These are phyloP conservation scores for Aspergillus fijiensis DNA, from an alignment of 2,329 filamentous ascomycete species.

Conservation along the genomic window DNA sequence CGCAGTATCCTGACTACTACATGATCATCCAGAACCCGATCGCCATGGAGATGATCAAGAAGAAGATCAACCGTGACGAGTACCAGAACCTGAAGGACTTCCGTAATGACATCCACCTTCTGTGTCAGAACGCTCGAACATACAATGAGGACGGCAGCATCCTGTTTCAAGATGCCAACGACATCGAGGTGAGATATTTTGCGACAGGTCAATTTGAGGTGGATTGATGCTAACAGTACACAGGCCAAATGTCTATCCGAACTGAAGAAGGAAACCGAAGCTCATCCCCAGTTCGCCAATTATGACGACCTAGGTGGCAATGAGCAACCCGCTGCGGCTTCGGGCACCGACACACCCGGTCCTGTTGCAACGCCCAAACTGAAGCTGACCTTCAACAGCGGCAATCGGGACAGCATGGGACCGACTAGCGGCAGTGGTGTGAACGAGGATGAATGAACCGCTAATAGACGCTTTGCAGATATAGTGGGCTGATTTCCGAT, in stretches of 20 bases:
- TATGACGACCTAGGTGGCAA: conserved; percentile 56
- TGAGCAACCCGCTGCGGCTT: conserved; percentile 51
- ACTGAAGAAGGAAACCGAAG: conserved; percentile 54
- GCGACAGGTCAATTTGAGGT: neutral
- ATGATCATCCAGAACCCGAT: conserved; percentile 88
- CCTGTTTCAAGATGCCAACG: conserved; percentile 86
- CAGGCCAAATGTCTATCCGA: conserved; percentile 54
- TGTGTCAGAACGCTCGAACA: conserved; percentile 88
- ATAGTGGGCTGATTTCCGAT: conserved; percentile 14
- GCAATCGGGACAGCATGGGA: conserved; percentile 37
- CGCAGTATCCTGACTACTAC: conserved; percentile 93
- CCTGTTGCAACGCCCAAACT: conserved; percentile 59
- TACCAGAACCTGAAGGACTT: conserved; percentile 81
- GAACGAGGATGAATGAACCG: conserved; percentile 21
- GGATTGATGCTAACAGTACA: conserved; percentile 8
- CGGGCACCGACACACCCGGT: conserved; percentile 60
- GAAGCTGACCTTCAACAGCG: conserved; percentile 62
- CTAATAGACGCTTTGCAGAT: conserved; percentile 14
- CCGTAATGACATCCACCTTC: conserved; percentile 74
- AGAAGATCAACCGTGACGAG: conserved; percentile 93
- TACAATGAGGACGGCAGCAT: conserved; percentile 97
- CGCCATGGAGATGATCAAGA: conserved; percentile 91
- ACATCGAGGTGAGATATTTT: conserved; percentile 73
- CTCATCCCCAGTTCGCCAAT: conserved; percentile 57
- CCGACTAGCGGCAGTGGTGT: conserved; percentile 21